Evolutionary conservation across 2,329 filamentous ascomycete species (phyloP), one percentile per base, ranked within the genome.

Genomic region (Cordyceps cateniannulata): DNA sequence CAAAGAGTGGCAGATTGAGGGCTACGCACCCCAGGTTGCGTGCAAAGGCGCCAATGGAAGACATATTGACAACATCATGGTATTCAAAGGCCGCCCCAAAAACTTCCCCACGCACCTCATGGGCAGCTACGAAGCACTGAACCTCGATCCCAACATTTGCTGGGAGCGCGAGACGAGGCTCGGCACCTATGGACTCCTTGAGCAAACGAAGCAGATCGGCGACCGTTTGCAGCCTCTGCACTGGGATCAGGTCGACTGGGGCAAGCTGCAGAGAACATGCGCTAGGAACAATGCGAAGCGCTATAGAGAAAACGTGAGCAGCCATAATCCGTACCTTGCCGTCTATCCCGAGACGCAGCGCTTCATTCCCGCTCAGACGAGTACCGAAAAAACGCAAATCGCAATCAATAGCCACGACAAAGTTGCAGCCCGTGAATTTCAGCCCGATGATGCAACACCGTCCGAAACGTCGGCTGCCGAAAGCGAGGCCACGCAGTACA

Each of bases 161-260:
- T 88, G 85, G 66, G 87, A 90, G 70, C 77, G 87, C 42, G 82
- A 89, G 66, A 85, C 87, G 6, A 84, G 90, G 58, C 83, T 91
- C 44, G 86, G 88, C 14, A 81, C 81, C 22, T 90, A 90, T 65
- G 85, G 87, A 3, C 76, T 84, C 64, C 74, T 73, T 2, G 76
- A 81, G 27, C 75, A 77, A 61, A 73, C 73, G 61, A 79, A 81
- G 57, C 78, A 81, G 58, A 73, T 78, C 3, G 72, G 71, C 63
- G 72, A 69, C 14, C 68, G 72, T 47, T 63, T 65, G 5, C 73
- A 71, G 62, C 70, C 62, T 35, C 72, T 84, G 8, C 75, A 85
- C 24, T 92, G 88, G 86, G 77, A 82, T 29, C 76, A 78, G 27
- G 81, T 91, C 35, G 80, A 84, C 64, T 95, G 90, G 90, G 87